Evolutionary conservation across 1,139 yeast genomes (phyloP).

Genomic region (Candida pseudoviswanathii): DNA sequence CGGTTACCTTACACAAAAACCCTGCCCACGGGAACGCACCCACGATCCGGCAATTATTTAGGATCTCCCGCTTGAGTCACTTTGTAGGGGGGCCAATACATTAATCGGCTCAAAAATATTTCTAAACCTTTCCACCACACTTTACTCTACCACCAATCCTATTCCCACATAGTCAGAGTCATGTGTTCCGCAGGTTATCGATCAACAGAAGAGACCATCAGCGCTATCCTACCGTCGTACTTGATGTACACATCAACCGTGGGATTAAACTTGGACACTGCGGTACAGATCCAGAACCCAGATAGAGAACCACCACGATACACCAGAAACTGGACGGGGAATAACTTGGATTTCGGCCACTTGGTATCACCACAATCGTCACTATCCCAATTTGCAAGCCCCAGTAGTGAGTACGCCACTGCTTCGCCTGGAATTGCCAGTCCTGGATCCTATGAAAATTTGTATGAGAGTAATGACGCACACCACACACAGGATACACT

Average conservation of each 20-base stretch:
- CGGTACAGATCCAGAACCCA: slow-evolving; percentile 10
- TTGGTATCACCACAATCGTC: not conserved
- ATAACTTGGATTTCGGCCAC: not conserved
- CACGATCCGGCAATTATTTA: not conserved
- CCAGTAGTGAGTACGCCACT: not conserved
- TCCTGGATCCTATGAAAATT: not conserved
- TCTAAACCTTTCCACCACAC: no score
- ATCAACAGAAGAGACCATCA: slow-evolving; percentile 15
- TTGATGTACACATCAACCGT: slow-evolving; percentile 49
- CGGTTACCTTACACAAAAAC: not conserved
- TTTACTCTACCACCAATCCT: no score
- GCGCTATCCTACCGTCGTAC: slow-evolving; percentile 45
- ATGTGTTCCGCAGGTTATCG: not conserved
- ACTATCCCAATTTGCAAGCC: not conserved
- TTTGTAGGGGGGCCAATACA: no score
- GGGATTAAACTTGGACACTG: slow-evolving; percentile 15
- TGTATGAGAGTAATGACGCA: slow-evolving; percentile 14
- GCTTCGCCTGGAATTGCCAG: slow-evolving; percentile 2
- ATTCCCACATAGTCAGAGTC: no score
- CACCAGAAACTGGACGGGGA: slow-evolving; percentile 1
- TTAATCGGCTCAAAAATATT: no score
- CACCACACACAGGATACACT: slow-evolving; percentile 37
- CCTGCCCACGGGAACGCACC: not conserved
- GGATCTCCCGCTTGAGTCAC: not conserved
- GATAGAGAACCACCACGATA: slow-evolving; percentile 15